Evolutionary conservation across 352 stramenopile genomes (phyloP), one percentile per base, ranked within the genome.

Genomic region (Plasmopara halstedii): DNA sequence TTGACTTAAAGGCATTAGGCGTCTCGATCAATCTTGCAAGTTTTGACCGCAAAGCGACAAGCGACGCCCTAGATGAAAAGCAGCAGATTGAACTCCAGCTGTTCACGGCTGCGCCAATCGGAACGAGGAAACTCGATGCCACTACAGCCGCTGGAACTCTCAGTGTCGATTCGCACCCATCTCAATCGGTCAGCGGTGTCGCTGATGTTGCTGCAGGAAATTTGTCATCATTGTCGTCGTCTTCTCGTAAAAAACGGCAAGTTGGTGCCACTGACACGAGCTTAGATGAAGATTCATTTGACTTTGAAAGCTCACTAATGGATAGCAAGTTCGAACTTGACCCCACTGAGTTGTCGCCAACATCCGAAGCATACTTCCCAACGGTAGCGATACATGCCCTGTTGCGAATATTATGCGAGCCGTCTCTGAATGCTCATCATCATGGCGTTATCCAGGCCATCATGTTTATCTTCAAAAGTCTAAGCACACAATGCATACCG

Each of bases 401-500:
- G 22, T 88, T 98, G 46, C 74, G 85, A 13, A 98, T 99, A 47
- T 82, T 99, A 26, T 89, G 95, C 25, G 95, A 99, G 54, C 77
- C 88, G 10, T 97, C 90, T 8, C 70, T 99, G 8, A 89, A 88
- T 42, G 87, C 90, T 20, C 93, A 99, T 50, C 96, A 99, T 59
- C 83, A 95, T 19, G 80, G 96, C 48, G 95, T 98, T 17, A 98
- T 98, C 47, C 96, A 99, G 49, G 94, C 96, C 15, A 92, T 99
- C 21, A 98, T 98, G 80, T 98, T 98, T 45, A 98, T 99, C 47
- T 99, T 99, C 76, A 96, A 98, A 56, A 94, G 83, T 35, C 67
- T 99, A 1, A 96, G 91, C 2, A 73, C 93, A 1, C 84, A 94
- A 48, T 98, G 92, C 51, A 92, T 98, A 31, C 88, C 84, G 5